Base-by-base conservation (phyloP, 805 yeast species). In the Metschnikowia reukaufii region DNA sequence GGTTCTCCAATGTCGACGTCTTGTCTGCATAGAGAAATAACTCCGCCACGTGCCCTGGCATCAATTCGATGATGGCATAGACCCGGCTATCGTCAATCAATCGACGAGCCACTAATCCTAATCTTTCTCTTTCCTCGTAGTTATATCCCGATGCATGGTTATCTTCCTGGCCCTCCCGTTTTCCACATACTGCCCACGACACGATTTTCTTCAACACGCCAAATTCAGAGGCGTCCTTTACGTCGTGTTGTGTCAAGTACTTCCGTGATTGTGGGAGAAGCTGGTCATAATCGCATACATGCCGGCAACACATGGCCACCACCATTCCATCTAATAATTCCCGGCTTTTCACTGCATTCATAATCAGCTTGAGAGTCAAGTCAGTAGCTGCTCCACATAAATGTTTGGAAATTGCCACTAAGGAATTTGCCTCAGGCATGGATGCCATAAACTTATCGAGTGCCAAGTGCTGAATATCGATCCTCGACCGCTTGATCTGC, bases 381-480 rank as follows among this genome's bases (percentile, higher is more conserved):
- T 90, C 97, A 0, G 97, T 91, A 1, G 97, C 97, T 3, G 86
- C 95, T 4, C 97, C 97, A 66, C 97, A 90, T 30, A 91, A 67
- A 67, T 90, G 97, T 63, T 90, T 90, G 4, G 96, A 89, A 2
- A 90, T 79, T 1, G 83, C 88, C 7, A 85, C 83, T 33, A 74
- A 61, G 2, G 51, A 54, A 2, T 47, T 44, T 8, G 58, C 58
- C 4, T 51, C 27, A n/a, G n/a, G n/a, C 9, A 55, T 40, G 23
- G 58, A 58, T 17, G 60, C 58, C 1, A 82, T 49, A 15, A 82
- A 72, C 18, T 68, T 60, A 41, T 74, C 80, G 6, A 88, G 63
- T 35, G 72, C 60, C 31, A 90, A 62, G 58, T 90, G 96, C 64
- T 88, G 88, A 47, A 90, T 91, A 62, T 90, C 97, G 7, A 84